Evolutionary conservation across 495 filamentous ascomycete species (phyloP).

Genomic region (Penicillium cataractarum): DNA sequence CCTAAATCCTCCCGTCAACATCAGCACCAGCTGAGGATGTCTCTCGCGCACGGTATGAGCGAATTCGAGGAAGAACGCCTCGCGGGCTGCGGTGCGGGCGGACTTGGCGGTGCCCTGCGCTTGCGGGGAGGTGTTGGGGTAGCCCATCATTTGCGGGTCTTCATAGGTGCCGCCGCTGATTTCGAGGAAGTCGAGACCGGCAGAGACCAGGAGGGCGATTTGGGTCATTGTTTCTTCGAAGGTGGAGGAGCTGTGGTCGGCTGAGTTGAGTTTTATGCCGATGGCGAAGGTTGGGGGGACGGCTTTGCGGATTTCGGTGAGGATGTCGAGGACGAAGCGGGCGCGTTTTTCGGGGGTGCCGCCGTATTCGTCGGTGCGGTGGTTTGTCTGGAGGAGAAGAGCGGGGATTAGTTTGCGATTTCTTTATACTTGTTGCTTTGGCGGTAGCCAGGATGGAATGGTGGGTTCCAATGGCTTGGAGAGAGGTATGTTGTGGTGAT

Average conservation of each 20-base stretch:
- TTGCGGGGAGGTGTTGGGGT: conserved; percentile 8
- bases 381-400: conserved; percentile 37
- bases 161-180: conserved; percentile 63
- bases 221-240: conserved; percentile 57
- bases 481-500: neutral
- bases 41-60: conserved; percentile 47
- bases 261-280: conserved; percentile 66
- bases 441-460: too few species aligned
- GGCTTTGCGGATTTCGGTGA: conserved; percentile 43
- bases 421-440: too few species aligned
- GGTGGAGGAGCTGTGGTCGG: conserved; percentile 51
- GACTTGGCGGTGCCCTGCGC: conserved; percentile 24
- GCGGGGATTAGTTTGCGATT: conserved; percentile 10
- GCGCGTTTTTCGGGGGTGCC: conserved; percentile 49
- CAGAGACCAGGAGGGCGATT: conserved; percentile 52
- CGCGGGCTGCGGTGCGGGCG: conserved; percentile 51
- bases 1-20: conserved; percentile 61
- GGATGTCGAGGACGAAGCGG: conserved; percentile 52
- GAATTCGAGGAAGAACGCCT: conserved; percentile 66
- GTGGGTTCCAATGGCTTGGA: too few species aligned
- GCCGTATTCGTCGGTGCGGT: conserved; percentile 53
- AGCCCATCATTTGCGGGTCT: conserved; percentile 48
- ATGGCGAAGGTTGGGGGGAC: conserved; percentile 55
- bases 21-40: conserved; percentile 50
- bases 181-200: conserved; percentile 65